A percentile compares a stretch with the other conserved stretches of the same genome.
Conservation (phyloP, 2,329 filamentous ascomycete species). For the Orbilia blumenaviensis region DNA sequence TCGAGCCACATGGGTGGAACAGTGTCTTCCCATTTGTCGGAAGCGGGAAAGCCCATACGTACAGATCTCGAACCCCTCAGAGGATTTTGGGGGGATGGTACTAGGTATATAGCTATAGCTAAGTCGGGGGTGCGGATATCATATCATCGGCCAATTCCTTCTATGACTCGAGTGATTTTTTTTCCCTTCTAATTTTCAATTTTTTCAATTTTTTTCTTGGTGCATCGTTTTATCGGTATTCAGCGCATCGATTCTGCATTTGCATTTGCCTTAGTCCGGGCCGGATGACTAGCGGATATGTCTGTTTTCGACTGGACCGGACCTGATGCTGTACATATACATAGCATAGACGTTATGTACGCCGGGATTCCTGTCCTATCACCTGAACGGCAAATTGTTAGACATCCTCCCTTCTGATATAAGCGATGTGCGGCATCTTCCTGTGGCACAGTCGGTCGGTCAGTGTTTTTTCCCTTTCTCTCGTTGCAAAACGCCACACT, state of each 20-base stretch:
- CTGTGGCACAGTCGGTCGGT: neutral
- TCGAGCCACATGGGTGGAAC: slow-evolving; percentile 47
- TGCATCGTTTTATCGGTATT: neutral
- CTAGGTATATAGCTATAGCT: too few relatives aligned
- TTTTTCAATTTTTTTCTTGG: too few relatives aligned
- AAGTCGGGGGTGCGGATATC: too few relatives aligned
- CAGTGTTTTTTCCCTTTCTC: neutral
- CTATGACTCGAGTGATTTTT: neutral
- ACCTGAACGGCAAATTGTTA: neutral
- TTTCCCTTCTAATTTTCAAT: too few relatives aligned
- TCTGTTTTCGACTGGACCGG: neutral
- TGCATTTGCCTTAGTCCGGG: neutral
- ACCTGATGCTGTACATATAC: neutral
- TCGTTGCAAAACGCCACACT: neutral
- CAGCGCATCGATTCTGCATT: neutral
- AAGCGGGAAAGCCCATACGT: neutral
- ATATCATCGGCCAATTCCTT: neutral
- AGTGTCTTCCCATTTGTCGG: slow-evolving; percentile 48
- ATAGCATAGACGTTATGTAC: neutral
- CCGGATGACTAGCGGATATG: neutral
- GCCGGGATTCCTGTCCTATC: neutral
- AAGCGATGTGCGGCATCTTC: neutral
- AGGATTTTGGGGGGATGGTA: neutral
- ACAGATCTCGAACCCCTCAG: slow-evolving; percentile 6
- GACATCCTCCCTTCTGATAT: neutral